A percentile compares a stretch with the other conserved stretches of the same genome.
phyloP scores from a whole-genome alignment of 2,329 filamentous ascomycete species.

The Stemphylium beticola region DNA sequence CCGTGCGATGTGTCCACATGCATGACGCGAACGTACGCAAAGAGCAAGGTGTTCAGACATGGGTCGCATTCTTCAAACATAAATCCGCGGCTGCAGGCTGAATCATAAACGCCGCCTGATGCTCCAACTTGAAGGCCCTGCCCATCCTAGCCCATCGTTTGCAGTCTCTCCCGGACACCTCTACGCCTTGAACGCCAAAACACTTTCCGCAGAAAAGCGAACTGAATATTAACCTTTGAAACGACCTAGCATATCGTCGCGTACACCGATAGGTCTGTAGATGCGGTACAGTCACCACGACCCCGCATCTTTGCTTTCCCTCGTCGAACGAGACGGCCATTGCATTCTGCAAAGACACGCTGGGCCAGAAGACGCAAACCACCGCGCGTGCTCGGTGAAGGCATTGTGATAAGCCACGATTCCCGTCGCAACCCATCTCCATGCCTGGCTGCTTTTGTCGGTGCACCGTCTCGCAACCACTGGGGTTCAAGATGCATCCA shows the following conservation, averaged over 20 bases:
- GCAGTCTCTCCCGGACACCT: neutral
- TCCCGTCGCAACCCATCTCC: neutral
- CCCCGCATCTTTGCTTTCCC: neutral
- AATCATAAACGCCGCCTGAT: conserved; percentile 12
- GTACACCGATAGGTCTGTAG: neutral
- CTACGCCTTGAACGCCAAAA: conserved; percentile 22
- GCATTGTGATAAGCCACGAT: conserved; percentile 5
- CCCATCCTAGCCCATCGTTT: conserved; percentile 2
- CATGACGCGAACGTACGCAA: conserved; percentile 2
- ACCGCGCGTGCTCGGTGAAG: conserved; percentile 6
- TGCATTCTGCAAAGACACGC: conserved; percentile 1
- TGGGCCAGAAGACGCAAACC: conserved; percentile 2
- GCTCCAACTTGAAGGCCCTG: neutral
- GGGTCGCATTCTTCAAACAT: neutral
- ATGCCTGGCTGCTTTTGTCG: neutral
- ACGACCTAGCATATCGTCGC: neutral
- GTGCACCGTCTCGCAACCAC: neutral
- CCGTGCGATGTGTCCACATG: neutral
- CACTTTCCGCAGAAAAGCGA: conserved; percentile 14
- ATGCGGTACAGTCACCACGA: neutral
- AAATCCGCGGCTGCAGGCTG: neutral
- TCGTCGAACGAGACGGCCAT: conserved; percentile 4
- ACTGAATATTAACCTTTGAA: neutral
- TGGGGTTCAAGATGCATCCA: conserved; percentile 40
- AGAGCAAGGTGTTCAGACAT: neutral